phyloP scores from a whole-genome alignment of 306 rosid genomes.

The Begonia loranthoides region DNA sequence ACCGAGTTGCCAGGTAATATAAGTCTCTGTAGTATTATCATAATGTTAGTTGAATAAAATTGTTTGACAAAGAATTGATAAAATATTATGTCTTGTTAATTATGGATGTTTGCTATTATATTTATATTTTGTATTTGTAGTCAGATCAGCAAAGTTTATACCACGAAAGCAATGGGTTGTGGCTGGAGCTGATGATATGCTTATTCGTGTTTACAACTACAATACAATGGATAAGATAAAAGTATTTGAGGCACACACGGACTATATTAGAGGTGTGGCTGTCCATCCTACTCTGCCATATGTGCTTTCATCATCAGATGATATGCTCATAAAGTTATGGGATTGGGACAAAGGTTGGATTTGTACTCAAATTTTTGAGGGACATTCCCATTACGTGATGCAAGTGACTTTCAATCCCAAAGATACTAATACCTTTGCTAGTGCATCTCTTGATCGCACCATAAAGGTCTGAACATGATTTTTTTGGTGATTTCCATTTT shows the following conservation, averaged over 20 bases:
- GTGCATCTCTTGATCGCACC: slow-evolving; percentile 99
- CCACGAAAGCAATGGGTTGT: slow-evolving; percentile 98
- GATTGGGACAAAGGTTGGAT: slow-evolving; percentile 99
- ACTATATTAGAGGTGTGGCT: slow-evolving; percentile 95
- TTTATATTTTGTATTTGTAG: slow-evolving; percentile 35
- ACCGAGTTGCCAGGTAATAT: slow-evolving; percentile 87
- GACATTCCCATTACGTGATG: slow-evolving; percentile 99
- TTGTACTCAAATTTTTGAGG: slow-evolving; percentile 98
- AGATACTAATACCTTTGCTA: slow-evolving; percentile 98
- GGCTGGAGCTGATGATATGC: slow-evolving; percentile 99
- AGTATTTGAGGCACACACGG: slow-evolving; percentile 98
- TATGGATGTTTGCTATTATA: not conserved
- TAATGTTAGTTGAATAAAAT: not conserved
- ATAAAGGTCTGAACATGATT: slow-evolving; percentile 57
- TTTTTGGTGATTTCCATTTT: slow-evolving; percentile 2
- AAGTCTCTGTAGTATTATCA: slow-evolving; percentile 1
- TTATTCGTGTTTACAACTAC: slow-evolving; percentile 92
- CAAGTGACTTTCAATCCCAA: slow-evolving; percentile 99
- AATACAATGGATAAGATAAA: slow-evolving; percentile 97
- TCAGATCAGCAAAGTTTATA: slow-evolving; percentile 97
- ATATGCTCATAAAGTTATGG: slow-evolving; percentile 99
- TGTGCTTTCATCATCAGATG: slow-evolving; percentile 96
- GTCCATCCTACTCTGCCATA: slow-evolving; percentile 97
- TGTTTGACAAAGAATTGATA: not conserved
- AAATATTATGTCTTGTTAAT: not conserved